phyloP scores from a whole-genome alignment of 2,329 filamentous ascomycete genomes.

The Penicillium sumatraense region DNA sequence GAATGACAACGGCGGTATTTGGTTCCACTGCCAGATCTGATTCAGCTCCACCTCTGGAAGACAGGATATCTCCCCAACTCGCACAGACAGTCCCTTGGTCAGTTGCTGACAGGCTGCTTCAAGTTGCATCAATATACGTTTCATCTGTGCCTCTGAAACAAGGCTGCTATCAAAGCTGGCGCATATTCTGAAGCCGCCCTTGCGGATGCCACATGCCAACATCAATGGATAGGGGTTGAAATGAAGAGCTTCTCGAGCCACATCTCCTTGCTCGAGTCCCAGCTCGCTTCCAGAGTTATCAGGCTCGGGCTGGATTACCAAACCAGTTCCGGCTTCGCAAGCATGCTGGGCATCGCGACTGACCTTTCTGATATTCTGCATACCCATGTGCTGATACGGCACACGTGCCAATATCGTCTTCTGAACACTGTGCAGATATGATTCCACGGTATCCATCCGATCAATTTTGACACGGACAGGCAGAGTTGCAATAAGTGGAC shows the following conservation, averaged over 20 bases:
- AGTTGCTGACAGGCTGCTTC: slow-evolving; percentile 35
- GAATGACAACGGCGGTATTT: slow-evolving; percentile 38
- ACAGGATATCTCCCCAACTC: slow-evolving; percentile 41
- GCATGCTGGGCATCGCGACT: slow-evolving; percentile 45
- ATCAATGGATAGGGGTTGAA: slow-evolving; percentile 57
- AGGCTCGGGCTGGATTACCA: slow-evolving; percentile 47
- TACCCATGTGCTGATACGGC: slow-evolving; percentile 54
- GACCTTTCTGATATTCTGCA: slow-evolving; percentile 54
- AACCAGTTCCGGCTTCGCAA: slow-evolving; percentile 39
- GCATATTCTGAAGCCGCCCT: slow-evolving; percentile 48
- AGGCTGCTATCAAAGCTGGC: slow-evolving; percentile 50
- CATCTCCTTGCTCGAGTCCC: slow-evolving; percentile 42
- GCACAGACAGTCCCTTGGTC: slow-evolving; percentile 29
- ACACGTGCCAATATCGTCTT: slow-evolving; percentile 42
- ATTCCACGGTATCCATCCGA: slow-evolving; percentile 30
- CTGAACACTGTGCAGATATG: slow-evolving; percentile 37
- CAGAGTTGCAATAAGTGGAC: slow-evolving; percentile 55
- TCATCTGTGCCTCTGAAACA: slow-evolving; percentile 42
- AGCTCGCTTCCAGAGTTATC: slow-evolving; percentile 43
- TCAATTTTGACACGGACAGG: slow-evolving; percentile 50
- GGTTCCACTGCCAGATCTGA: slow-evolving; percentile 51
- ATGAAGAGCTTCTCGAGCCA: slow-evolving; percentile 42
- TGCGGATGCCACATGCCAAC: slow-evolving; percentile 51
- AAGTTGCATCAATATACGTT: slow-evolving; percentile 42
- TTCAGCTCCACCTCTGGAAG: slow-evolving; percentile 43